Evolutionary conservation across 306 rosid genomes (phyloP), one percentile per base, ranked within the genome.

Genomic region (Cicer chorassanicum): DNA sequence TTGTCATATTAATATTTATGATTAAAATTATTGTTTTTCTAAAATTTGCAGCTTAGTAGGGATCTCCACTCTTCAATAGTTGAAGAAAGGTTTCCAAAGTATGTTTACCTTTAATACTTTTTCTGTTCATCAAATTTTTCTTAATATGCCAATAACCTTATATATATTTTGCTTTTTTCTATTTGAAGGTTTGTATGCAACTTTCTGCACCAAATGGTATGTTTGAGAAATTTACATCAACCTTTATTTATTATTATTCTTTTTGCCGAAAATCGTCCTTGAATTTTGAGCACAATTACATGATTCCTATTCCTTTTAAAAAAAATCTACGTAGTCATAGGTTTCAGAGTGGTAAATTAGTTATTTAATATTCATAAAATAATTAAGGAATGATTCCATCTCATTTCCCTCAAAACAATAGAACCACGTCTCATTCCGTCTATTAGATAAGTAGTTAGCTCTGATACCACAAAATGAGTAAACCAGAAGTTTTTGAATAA

Each of bases 171-270:
- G 0, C 42, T 19, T 68, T 21, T 65, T 14, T 1, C 9, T 65
- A 71, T 75, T 83, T 86, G 88, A 75, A 94, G 99, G 96, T 94
- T 90, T 76, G 97, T 94, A 56, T 80, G 95, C 51, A 72, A 85
- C 56, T 94, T 94, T 83, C 88, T 94, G 82, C 91, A 13, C 57
- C 89, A 60, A 78, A 90, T 92, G 99, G 99, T 93, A 89, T 65
- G 64, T 76, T 62, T 5, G 50, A 67, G 38, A 60, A 67, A 57
- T 45, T 24, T 9, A 19, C 43, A 29, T 41, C 51, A 50, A 41
- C 65, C 74, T 0, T 29, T 29, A 3, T 29, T 29, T 29, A 29
- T 29, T 29, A 29, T 29, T 29, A 29, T 3, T 29, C 0, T 3
- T 29, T 29, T 29, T 29, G 4, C 34, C 34, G 4, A 29, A 29